Percentiles rank a stretch among this genome's conserved stretches.
These are phyloP conservation scores for Arctium minus DNA, from an alignment of 129 eudicot species.

Conservation along the genomic window DNA sequence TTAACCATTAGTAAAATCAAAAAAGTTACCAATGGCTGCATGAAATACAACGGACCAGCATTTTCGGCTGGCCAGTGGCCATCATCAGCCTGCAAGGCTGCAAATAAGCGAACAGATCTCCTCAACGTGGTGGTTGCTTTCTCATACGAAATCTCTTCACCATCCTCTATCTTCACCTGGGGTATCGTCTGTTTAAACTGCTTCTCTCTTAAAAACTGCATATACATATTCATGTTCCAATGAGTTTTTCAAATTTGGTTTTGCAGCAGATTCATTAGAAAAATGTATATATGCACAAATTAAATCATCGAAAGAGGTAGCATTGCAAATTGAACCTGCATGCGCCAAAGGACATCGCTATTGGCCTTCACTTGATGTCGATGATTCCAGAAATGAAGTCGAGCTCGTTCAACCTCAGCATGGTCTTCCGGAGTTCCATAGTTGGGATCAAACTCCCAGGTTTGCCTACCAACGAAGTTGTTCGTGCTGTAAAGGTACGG, in stretches of 20 bases:
- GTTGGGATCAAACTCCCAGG: conserved; percentile 29
- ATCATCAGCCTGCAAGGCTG: conserved; percentile 63
- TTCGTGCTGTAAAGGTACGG: conserved; percentile 11
- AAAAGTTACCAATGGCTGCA: conserved; percentile 53
- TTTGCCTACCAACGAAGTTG: conserved; percentile 12
- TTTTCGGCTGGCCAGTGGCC: conserved; percentile 91
- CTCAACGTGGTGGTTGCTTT: conserved; percentile 38
- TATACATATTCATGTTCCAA: not conserved
- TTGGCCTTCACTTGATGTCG: conserved; percentile 1
- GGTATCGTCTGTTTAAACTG: not conserved
- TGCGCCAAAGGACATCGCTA: conserved; percentile 16
- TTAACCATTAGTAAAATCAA: not conserved
- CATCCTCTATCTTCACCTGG: conserved; percentile 52
- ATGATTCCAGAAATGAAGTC: conserved; percentile 13
- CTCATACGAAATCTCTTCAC: conserved; percentile 56
- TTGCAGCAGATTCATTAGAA: not conserved
- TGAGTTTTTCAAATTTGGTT: not conserved
- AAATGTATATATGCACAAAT: no score
- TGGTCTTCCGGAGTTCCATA: conserved; percentile 21
- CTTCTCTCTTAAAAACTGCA: not conserved
- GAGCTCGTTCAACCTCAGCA: conserved; percentile 22
- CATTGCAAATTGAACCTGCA: conserved; percentile 3
- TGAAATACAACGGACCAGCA: conserved; percentile 64
- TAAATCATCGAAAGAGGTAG: not conserved
- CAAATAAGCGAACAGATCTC: conserved; percentile 44